Percentiles rank a stretch among this genome's conserved stretches.
These are phyloP conservation scores for Auricularia auricula-judae DNA, from an alignment of 768 basidiomycete species.

Conservation along the genomic window DNA sequence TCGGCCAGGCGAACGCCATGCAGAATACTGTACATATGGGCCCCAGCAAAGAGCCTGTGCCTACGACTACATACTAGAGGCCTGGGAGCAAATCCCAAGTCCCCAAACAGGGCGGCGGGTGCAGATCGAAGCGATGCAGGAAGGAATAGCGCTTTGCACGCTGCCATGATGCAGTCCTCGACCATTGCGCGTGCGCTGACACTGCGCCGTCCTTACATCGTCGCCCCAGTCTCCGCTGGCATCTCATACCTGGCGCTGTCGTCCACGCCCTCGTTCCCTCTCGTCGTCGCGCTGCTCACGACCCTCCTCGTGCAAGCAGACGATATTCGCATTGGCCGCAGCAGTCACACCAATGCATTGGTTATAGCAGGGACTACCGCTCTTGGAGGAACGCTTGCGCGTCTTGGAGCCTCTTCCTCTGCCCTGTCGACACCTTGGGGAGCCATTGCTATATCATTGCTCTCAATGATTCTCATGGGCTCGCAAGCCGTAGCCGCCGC, in stretches of 20 bases:
- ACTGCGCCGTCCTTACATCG: neutral
- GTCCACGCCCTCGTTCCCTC: slow-evolving; percentile 22
- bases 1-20: no score
- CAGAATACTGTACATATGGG: no score
- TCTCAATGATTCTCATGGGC: slow-evolving; percentile 32
- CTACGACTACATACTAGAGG: no score
- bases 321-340: no score
- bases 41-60: no score
- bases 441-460: slow-evolving; percentile 29
- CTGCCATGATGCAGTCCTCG: no score
- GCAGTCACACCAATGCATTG: neutral
- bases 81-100: no score
- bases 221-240: neutral
- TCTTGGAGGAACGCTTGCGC: neutral
- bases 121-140: no score
- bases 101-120: no score
- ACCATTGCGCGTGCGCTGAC: no score
- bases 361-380: neutral
- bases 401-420: slow-evolving; percentile 8
- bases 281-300: slow-evolving; percentile 19
- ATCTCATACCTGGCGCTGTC: slow-evolving; percentile 16
- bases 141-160: no score
- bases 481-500: slow-evolving; percentile 23
- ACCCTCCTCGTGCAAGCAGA: slow-evolving; percentile 13
- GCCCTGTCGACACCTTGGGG: slow-evolving; percentile 41